These are phyloP conservation scores for Fusarium agapanthi DNA, from an alignment of 2,329 filamentous ascomycete species.

Conservation along the genomic window DNA sequence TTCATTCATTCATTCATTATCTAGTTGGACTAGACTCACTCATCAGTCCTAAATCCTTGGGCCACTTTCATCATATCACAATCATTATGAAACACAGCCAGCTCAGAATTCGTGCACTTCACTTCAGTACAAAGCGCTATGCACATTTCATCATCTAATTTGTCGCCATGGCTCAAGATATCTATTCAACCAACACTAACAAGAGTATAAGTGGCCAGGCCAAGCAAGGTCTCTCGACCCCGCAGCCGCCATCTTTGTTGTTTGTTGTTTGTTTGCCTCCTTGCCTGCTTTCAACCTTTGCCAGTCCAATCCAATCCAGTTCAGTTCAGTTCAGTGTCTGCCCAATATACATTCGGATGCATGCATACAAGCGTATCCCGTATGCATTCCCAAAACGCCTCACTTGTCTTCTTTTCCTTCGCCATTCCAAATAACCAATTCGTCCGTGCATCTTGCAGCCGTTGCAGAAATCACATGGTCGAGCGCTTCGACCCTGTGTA, in stretches of 20 bases:
- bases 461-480: constrained; percentile 37
- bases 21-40: neutral
- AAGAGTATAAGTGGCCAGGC: constrained; percentile 13
- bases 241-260: constrained; percentile 31
- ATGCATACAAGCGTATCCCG: constrained; percentile 24
- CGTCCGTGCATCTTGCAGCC: constrained; percentile 38
- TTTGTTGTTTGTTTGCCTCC: constrained; percentile 9
- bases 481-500: constrained; percentile 40
- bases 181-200: constrained; percentile 30
- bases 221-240: constrained; percentile 20
- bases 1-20: neutral
- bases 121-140: neutral
- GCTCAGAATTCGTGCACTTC: constrained; percentile 3
- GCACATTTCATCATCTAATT: constrained; percentile 29
- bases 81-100: constrained; percentile 1
- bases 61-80: constrained; percentile 15
- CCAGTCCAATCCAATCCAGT: constrained; percentile 8
- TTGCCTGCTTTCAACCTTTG: constrained; percentile 23
- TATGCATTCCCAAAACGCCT: constrained; percentile 39
- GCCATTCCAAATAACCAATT: constrained; percentile 37
- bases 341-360: constrained; percentile 14
- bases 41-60: constrained; percentile 2
- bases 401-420: constrained; percentile 37
- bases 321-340: neutral
- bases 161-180: constrained; percentile 36